Conservation (phyloP, 345 rosid genomes). For the Eucalyptus albens region DNA sequence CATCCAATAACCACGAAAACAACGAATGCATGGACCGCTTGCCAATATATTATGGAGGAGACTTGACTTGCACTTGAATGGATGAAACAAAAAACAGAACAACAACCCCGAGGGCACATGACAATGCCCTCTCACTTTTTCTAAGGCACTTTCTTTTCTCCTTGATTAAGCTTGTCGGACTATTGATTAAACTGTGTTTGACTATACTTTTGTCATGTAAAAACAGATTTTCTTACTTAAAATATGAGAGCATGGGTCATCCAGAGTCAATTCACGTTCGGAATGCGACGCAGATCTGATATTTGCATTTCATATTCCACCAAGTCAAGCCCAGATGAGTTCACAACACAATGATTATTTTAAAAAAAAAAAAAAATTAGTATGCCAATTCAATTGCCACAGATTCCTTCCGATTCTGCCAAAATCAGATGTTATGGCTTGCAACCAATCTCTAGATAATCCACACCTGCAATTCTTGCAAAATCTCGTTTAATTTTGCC, state of each 20-base stretch:
- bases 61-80: not conserved
- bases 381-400: no score
- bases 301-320: no score
- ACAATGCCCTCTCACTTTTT: not conserved
- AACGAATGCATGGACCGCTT: not conserved
- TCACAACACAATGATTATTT: no score
- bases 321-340: no score
- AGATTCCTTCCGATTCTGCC: no score
- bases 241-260: no score
- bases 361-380: no score
- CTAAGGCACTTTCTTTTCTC: not conserved
- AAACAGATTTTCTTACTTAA: no score
- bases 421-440: no score
- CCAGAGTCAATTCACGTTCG: no score
- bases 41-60: not conserved
- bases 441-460: not conserved
- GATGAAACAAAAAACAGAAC: not conserved
- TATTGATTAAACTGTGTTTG: not conserved
- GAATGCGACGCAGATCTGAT: no score
- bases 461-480: not conserved
- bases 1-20: not conserved
- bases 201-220: not conserved
- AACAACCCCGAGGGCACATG: not conserved
- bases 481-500: not conserved
- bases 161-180: not conserved